Evolutionary conservation across 176 grass and related monocot genomes (phyloP).

Genomic region (Puccinellia tenuiflora): DNA sequence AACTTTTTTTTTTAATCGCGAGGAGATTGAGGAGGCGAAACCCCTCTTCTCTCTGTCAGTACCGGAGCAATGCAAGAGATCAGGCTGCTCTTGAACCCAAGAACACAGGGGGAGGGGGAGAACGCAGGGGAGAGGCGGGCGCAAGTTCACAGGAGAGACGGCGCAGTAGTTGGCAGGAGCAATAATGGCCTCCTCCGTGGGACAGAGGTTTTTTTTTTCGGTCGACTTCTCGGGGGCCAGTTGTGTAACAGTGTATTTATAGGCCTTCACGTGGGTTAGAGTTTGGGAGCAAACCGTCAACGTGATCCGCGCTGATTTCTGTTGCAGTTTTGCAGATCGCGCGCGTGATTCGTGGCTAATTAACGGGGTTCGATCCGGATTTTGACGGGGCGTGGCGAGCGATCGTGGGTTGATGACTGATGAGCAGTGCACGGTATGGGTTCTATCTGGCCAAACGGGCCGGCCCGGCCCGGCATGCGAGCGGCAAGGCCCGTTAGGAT

Average conservation of each 20-base stretch:
- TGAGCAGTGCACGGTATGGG: background rate
- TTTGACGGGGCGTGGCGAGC: background rate
- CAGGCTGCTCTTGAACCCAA: background rate
- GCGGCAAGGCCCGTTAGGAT: too few relatives aligned
- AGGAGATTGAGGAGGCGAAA: background rate
- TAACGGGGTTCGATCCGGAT: background rate
- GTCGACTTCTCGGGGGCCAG: background rate
- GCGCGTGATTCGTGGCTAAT: background rate
- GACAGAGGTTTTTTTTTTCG: too few relatives aligned
- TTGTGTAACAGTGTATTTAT: background rate
- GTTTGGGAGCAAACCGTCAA: background rate
- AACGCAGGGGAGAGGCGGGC: background rate
- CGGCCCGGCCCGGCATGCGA: too few relatives aligned
- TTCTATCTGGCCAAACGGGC: too few relatives aligned
- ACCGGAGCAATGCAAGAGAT: background rate
- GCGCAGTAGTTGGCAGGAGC: background rate
- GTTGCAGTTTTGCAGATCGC: background rate
- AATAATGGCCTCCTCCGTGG: background rate
- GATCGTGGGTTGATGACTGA: background rate
- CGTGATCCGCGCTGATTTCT: background rate
- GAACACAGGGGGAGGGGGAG: background rate
- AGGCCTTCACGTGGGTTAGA: background rate
- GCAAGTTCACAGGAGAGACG: background rate
- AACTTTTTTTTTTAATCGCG: background rate
- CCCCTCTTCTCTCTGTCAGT: background rate